Evolutionary conservation across 1,284 basidiomycete genomes (phyloP), one percentile per base, ranked within the genome.

Genomic region (Rhodotorula glutinis): DNA sequence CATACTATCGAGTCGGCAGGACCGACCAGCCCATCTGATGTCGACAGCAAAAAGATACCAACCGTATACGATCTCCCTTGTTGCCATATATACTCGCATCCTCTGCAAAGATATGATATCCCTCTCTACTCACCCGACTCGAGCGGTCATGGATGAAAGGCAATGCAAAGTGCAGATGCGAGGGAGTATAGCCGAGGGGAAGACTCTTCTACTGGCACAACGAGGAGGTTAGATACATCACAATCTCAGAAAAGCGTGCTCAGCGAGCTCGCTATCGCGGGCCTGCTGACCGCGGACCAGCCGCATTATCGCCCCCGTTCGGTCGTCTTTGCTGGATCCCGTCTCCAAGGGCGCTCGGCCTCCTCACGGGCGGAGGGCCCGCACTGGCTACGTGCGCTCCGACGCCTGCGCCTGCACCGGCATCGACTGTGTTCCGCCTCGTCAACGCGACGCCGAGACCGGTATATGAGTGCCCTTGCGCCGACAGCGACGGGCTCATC

Each of bases 1-100:
- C 69, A 1, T 62, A 59, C 33, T 62, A 62, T 52, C 58, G 66
- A 3, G 52, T 68, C n/a, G 66, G 65, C 21, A 53, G 60, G 1
- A 51, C 56, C 4, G 9, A 40, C 43, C 53, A 30, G 53, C 5
- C 3, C 5, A 8, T 21, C 23, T 29, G 10, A 23, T 13, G 7
- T n/a, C 17, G 14, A 21, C 30, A 33, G 9, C 7, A 14, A 8
- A 4, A n/a, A n/a, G n/a, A n/a, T n/a, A n/a, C n/a, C n/a, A n/a
- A 16, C 43, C 43, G 17, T 44, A 17, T 43, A 16, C 43, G 21
- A 44, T 21, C 21, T 44, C 43, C 17, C 14, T 21, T 44, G 14
- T 44, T 21, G 43, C 14, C 43, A 44, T 44, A 44, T 16, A 44
- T 21, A 19, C 43, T 44, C 21, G 43, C 43, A 44, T 10, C 8